Conservation (phyloP, 768 basidiomycete species). For the Leucocoprinus sp. region DNA sequence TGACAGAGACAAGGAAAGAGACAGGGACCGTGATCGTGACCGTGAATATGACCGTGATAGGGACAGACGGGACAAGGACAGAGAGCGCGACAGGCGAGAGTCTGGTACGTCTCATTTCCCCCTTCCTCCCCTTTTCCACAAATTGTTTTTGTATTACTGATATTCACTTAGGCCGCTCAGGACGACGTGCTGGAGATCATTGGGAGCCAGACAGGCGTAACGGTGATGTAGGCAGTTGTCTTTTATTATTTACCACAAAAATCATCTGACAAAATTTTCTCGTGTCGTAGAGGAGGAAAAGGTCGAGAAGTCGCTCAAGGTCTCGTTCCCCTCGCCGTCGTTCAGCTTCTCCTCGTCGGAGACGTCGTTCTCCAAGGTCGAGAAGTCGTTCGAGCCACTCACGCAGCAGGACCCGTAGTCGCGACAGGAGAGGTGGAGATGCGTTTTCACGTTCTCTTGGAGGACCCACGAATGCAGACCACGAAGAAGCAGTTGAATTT, state of each 20-base stretch:
- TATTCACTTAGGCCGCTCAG: slow-evolving; percentile 23
- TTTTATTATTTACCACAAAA: slow-evolving; percentile 5
- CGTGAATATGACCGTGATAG: slow-evolving; percentile 33
- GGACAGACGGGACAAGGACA: slow-evolving; percentile 31
- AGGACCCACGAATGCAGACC: slow-evolving; percentile 83
- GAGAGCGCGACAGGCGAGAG: slow-evolving; percentile 41
- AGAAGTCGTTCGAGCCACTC: slow-evolving; percentile 25
- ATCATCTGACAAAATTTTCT: slow-evolving; percentile 2
- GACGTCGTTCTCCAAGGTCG: slow-evolving; percentile 47
- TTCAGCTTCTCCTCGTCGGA: slow-evolving; percentile 56
- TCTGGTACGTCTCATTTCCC: slow-evolving; percentile 35
- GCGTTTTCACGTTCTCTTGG: slow-evolving; percentile 74
- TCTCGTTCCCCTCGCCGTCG: slow-evolving; percentile 62
- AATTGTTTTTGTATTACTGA: neutral
- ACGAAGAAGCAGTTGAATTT: slow-evolving; percentile 93
- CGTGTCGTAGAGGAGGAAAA: slow-evolving; percentile 48
- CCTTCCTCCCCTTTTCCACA: slow-evolving; percentile 4
- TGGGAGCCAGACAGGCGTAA: slow-evolving; percentile 80
- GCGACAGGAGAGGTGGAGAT: slow-evolving; percentile 54
- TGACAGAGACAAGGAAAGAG: slow-evolving; percentile 31
- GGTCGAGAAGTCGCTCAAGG: slow-evolving; percentile 57
- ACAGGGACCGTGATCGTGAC: slow-evolving; percentile 30
- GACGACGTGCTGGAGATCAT: slow-evolving; percentile 57
- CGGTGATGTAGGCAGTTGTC: slow-evolving; percentile 47
- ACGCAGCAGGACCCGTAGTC: slow-evolving; percentile 58